Evolutionary conservation across 768 basidiomycete species (phyloP).

Genomic region (Leccinum olivaceopallidum): DNA sequence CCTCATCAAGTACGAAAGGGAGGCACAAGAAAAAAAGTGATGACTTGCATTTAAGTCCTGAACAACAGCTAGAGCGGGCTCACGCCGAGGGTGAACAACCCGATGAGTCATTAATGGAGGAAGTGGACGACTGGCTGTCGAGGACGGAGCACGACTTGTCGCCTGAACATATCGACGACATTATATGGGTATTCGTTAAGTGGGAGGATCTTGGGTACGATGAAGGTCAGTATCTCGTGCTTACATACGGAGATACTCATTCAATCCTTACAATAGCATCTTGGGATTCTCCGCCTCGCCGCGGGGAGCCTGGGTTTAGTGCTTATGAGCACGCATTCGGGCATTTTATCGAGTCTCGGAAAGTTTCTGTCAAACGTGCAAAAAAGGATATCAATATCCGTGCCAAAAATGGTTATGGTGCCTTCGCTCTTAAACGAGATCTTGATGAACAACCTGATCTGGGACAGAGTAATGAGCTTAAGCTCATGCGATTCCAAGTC

Average conservation of each 20-base stretch:
- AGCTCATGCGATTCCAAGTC: constrained; percentile 89
- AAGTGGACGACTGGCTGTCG: constrained; percentile 53
- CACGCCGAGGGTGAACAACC: constrained; percentile 69
- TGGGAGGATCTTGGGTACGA: constrained; percentile 95
- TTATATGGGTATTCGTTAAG: constrained; percentile 87
- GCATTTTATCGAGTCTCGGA: constrained; percentile 61
- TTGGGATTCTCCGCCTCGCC: constrained; percentile 86
- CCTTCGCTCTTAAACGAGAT: constrained; percentile 44
- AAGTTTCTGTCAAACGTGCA: constrained; percentile 55
- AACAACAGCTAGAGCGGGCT: constrained; percentile 36
- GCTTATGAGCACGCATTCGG: constrained; percentile 70
- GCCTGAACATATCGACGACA: constrained; percentile 53
- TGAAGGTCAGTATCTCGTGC: constrained; percentile 56
- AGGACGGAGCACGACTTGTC: constrained; percentile 43
- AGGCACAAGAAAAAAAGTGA: constrained; percentile 30
- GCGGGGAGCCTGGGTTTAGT: constrained; percentile 53
- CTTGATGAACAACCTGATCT: constrained; percentile 56
- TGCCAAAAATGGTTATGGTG: constrained; percentile 52
- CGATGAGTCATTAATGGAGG: constrained; percentile 50
- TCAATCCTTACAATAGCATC: constrained; percentile 53
- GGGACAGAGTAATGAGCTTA: constrained; percentile 62
- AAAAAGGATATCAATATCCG: constrained; percentile 47
- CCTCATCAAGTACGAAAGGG: constrained; percentile 23
- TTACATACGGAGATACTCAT: not conserved
- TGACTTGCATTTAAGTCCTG: constrained; percentile 15